Percentiles rank a stretch among this genome's conserved stretches.
Conservation (phyloP, 163 green algal genomes). For the Botryococcus braunii region DNA sequence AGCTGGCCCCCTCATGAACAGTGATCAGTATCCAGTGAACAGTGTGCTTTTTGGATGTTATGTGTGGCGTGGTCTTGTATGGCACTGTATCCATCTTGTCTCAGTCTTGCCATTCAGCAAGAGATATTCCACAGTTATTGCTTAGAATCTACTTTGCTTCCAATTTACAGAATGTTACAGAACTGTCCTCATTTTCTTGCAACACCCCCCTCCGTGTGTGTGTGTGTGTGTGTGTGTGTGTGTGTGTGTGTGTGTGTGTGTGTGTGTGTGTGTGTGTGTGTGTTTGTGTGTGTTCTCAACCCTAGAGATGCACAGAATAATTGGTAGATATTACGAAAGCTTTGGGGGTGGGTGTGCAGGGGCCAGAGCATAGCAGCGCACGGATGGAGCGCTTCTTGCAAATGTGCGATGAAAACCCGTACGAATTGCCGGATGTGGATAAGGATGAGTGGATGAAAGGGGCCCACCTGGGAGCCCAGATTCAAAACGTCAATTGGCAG, state of each 20-base stretch:
- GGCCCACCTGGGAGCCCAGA: slow-evolving; percentile 77
- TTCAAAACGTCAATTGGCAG: slow-evolving; percentile 88
- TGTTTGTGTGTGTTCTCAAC: too few relatives aligned
- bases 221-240: too few relatives aligned
- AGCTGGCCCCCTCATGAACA: too few relatives aligned
- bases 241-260: neutral
- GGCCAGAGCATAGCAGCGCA: slow-evolving; percentile 86
- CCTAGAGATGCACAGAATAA: neutral
- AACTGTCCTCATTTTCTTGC: too few relatives aligned
- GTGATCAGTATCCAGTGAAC: too few relatives aligned
- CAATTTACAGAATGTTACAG: too few relatives aligned
- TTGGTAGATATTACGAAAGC: neutral
- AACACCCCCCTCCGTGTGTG: too few relatives aligned
- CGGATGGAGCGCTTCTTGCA: slow-evolving; percentile 88
- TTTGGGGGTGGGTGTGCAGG: too few relatives aligned
- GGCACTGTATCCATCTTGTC: neutral
- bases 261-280: neutral
- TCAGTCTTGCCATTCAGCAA: neutral
- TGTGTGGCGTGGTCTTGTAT: neutral
- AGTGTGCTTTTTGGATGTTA: neutral
- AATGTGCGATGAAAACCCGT: slow-evolving; percentile 89
- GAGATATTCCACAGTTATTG: too few relatives aligned
- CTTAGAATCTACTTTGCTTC: too few relatives aligned
- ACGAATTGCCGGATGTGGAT: slow-evolving; percentile 78
- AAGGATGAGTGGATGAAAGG: slow-evolving; percentile 76